Percentiles rank a stretch among this genome's conserved stretches.
Evolutionary conservation across 1,139 yeast genomes (phyloP).

Genomic region (Taphrina communis): DNA sequence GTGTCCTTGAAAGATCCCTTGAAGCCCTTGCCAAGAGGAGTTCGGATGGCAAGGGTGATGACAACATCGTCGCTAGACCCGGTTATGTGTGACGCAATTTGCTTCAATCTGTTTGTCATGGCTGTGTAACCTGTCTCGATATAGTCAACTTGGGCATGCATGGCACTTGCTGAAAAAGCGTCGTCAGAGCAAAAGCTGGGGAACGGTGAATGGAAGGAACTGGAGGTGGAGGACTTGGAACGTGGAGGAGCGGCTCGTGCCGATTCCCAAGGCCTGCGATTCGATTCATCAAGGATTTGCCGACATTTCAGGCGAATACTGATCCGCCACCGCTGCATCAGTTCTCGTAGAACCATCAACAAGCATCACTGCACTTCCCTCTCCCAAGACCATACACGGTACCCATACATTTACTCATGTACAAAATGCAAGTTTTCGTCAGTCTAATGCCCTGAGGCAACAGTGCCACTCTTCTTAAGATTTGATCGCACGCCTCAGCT

Average conservation of each 20-base stretch:
- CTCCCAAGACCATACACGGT: no score
- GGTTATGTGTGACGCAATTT: conserved; percentile 52
- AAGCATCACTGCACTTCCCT: no score
- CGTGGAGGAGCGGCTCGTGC: conserved; percentile 15
- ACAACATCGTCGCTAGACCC: conserved; percentile 70
- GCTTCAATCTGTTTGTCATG: conserved; percentile 38
- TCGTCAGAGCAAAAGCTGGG: not conserved
- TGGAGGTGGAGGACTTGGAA: not conserved
- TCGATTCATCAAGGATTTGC: no score
- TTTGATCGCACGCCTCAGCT: no score
- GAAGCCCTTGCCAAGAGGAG: conserved; percentile 86
- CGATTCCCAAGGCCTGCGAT: not conserved
- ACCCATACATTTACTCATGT: not conserved
- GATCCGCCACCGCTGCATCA: no score
- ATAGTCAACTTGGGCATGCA: no score
- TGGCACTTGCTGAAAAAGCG: no score
- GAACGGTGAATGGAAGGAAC: not conserved
- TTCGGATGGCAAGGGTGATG: conserved; percentile 83
- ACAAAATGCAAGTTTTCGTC: not conserved
- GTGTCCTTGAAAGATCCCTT: conserved; percentile 80
- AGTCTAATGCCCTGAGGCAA: no score
- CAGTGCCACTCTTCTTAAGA: no score
- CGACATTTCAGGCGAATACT: no score
- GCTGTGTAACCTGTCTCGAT: no score
- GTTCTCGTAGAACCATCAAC: no score